Percentiles rank a stretch among this genome's conserved stretches.
These are phyloP conservation scores for Stagonosporopsis tanaceti DNA, from an alignment of 2,329 filamentous ascomycete species.

Conservation along the genomic window DNA sequence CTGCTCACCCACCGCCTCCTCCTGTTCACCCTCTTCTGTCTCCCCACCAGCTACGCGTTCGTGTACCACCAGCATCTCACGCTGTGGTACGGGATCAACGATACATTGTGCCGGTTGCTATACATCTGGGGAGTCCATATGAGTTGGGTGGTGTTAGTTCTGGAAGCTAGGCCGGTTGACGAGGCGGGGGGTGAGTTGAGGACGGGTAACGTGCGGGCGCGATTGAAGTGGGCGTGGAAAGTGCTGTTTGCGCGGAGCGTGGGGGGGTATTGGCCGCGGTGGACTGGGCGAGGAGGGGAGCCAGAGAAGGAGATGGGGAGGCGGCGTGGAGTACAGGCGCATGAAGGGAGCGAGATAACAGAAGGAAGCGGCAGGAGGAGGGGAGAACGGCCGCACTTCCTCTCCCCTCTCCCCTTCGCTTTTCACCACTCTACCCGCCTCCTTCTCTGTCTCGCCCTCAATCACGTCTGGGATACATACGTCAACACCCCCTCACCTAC, in stretches of 20 bases:
- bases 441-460: neutral
- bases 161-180: slow-evolving; percentile 13
- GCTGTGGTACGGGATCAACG: slow-evolving; percentile 14
- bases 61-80: slow-evolving; percentile 6
- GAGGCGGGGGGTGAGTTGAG: neutral
- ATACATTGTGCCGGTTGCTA: slow-evolving; percentile 26
- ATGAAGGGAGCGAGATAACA: neutral
- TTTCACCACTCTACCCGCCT: neutral
- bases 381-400: neutral
- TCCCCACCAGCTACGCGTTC: slow-evolving; percentile 27
- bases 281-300: too few relatives aligned
- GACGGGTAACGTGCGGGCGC: neutral
- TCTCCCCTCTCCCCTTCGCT: neutral
- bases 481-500: neutral
- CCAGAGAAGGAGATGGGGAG: neutral
- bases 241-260: neutral
- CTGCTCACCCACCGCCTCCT: slow-evolving; percentile 8
- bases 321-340: too few relatives aligned
- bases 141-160: slow-evolving; percentile 24
- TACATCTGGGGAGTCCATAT: slow-evolving; percentile 33
- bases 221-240: neutral
- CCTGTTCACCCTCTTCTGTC: slow-evolving; percentile 17
- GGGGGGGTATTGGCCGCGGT: neutral
- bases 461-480: neutral
- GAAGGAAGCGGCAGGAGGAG: neutral